Percentiles rank a stretch among this genome's conserved stretches.
Evolutionary conservation across 495 filamentous ascomycete species (phyloP).

Genomic region (Penicillium canariense): DNA sequence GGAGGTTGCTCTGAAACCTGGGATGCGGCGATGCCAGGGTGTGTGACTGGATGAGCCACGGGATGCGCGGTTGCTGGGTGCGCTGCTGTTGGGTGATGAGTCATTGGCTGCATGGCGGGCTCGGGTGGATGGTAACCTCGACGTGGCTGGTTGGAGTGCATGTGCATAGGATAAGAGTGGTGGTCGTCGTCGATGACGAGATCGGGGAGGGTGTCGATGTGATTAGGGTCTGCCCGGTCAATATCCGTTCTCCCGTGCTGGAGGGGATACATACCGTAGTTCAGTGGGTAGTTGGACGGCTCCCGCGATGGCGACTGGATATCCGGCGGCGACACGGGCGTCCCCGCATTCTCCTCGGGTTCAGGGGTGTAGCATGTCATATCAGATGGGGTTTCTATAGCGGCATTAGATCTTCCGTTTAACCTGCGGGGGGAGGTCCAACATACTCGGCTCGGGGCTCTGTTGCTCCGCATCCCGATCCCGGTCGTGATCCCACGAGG

Average conservation of each 20-base stretch:
- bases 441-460: conserved; percentile 40
- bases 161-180: conserved; percentile 10
- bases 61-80: neutral
- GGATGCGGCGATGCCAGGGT: neutral
- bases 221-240: conserved; percentile 19
- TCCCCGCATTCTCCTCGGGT: conserved; percentile 29
- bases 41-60: neutral
- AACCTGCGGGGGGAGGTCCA: neutral
- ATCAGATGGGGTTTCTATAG: conserved; percentile 40
- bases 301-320: conserved; percentile 32
- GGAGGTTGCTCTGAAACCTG: neutral
- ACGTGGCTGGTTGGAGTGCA: conserved; percentile 15
- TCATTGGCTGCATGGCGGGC: neutral
- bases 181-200: conserved; percentile 27
- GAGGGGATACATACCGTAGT: conserved; percentile 22
- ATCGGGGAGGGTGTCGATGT: conserved; percentile 24
- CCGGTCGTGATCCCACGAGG: conserved; percentile 22
- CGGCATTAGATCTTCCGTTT: neutral
- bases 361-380: conserved; percentile 45
- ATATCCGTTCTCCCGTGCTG: neutral
- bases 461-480: conserved; percentile 21
- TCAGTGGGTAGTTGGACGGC: conserved; percentile 19
- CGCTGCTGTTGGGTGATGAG: neutral
- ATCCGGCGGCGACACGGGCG: conserved; percentile 38
- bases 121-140: conserved; percentile 10